Evolutionary conservation across 2,329 filamentous ascomycete species (phyloP).

Genomic region (Paraphoma sp.): DNA sequence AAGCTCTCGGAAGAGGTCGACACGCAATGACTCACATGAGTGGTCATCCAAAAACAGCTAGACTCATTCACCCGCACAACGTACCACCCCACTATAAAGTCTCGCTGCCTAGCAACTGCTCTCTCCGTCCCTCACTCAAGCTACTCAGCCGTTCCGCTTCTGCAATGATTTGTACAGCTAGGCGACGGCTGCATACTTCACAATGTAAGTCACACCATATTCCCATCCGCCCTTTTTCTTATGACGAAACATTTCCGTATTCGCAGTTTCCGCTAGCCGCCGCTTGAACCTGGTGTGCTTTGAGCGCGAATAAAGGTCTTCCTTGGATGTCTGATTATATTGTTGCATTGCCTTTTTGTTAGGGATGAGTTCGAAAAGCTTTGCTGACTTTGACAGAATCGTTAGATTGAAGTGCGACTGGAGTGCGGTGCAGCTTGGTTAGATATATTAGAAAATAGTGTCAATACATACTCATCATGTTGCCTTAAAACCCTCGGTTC

Average conservation of each 20-base stretch:
- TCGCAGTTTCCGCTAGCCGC: slow-evolving; percentile 87
- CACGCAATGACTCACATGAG: no score
- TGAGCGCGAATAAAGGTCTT: slow-evolving; percentile 67
- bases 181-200: background rate
- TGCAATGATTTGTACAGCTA: background rate
- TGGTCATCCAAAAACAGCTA: background rate
- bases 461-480: background rate
- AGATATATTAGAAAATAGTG: background rate
- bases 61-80: background rate
- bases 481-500: no score
- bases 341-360: slow-evolving; percentile 5
- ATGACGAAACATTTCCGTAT: slow-evolving; percentile 81
- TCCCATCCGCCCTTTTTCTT: slow-evolving; percentile 21
- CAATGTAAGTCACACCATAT: slow-evolving; percentile 37
- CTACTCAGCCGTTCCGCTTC: no score
- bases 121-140: background rate
- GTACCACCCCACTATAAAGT: background rate
- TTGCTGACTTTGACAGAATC: slow-evolving; percentile 18
- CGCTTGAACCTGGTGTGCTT: slow-evolving; percentile 69
- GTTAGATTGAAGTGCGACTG: background rate
- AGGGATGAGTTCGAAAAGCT: background rate
- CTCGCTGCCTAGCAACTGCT: background rate
- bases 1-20: no score
- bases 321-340: slow-evolving; percentile 76
- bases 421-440: background rate